Base-by-base conservation (phyloP, 768 basidiomycete genomes). In the Infundibulicybe gibba region DNA sequence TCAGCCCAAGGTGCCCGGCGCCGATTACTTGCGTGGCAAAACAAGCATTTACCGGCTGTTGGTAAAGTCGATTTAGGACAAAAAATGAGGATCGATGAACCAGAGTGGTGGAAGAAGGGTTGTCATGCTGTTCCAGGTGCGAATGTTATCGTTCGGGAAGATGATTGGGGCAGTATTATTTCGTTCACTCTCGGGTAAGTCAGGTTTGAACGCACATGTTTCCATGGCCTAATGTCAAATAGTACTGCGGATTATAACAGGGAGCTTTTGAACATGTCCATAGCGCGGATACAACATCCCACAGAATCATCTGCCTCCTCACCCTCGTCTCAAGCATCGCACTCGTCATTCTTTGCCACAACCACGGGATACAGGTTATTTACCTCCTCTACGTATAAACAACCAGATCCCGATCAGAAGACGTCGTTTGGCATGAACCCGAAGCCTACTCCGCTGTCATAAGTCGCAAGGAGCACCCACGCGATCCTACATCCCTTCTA, bases 121-220 rank as follows among this genome's bases (percentile, higher is more conserved):
- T 81, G 71, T 57, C 82, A 89, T 66, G 78, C 75, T 30, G 67
- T 85, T 14, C 84, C 86, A n/a, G 78, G 79, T 3, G 75, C 81
- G 6, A 82, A 78, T 56, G 71, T 87, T 4, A 74, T 87, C 49
- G 76, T 88, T 8, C 61, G 77, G 41, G 87, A 89, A 57, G 72
- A 77, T 55, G 85, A 87, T 60, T 85, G 81, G 84, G 85, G 85
- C 6, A 87, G 85, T 59, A 80, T 90, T 41, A 88, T 88, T 52
- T 81, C 87, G 5, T 87, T 84, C 62, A 86, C 85, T 6, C 63
- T 88, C 42, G 84, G 83, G 84, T 85, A 50, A 15, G 67, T 58
- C 31, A 19, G 31, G 9, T 33, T 42, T 34, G 48, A 13, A 32
- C 33, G 50, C 25, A 25, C 8, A 25, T 43, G 33, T 45, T 38